phyloP scores from a whole-genome alignment of 2,329 filamentous ascomycete species.

The Raffaelea deltoideospora region DNA sequence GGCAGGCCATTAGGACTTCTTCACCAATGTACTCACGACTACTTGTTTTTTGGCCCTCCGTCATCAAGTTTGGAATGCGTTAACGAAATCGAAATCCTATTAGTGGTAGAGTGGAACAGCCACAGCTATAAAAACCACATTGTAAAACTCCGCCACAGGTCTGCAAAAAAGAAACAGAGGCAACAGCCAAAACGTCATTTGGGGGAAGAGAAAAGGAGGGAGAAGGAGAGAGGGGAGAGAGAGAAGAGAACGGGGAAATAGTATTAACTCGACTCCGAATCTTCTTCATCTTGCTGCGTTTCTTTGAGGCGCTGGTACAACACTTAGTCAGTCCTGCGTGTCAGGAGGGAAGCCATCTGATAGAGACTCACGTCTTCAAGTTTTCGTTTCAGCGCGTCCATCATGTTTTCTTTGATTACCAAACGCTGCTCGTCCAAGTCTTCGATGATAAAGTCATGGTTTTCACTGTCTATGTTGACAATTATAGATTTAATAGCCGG shows the following conservation, averaged over 20 bases:
- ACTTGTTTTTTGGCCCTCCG: too few species aligned
- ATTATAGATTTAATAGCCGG: conserved; percentile 82
- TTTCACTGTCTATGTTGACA: conserved; percentile 55
- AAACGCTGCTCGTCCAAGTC: conserved; percentile 65
- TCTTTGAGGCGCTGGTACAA: conserved; percentile 18
- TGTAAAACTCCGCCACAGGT: too few species aligned
- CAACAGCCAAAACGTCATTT: too few species aligned
- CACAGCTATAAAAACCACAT: too few species aligned
- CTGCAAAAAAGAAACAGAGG: too few species aligned
- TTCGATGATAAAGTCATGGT: conserved; percentile 63
- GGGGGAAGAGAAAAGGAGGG: too few species aligned
- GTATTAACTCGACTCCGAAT: conserved; percentile 11
- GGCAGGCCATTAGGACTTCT: too few species aligned
- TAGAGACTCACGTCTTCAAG: conserved; percentile 47
- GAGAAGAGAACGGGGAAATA: not conserved
- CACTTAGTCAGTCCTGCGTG: too few species aligned
- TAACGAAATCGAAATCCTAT: too few species aligned
- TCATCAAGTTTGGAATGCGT: too few species aligned
- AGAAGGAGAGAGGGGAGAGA: not conserved
- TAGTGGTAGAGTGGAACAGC: too few species aligned
- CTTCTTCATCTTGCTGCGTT: conserved; percentile 18
- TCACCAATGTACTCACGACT: too few species aligned
- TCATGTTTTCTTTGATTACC: conserved; percentile 60
- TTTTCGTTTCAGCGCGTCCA: conserved; percentile 48
- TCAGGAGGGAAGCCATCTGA: conserved; percentile 1